Conservation (phyloP, 495 filamentous ascomycete species). For the Lasiosphaeris hirsuta region DNA sequence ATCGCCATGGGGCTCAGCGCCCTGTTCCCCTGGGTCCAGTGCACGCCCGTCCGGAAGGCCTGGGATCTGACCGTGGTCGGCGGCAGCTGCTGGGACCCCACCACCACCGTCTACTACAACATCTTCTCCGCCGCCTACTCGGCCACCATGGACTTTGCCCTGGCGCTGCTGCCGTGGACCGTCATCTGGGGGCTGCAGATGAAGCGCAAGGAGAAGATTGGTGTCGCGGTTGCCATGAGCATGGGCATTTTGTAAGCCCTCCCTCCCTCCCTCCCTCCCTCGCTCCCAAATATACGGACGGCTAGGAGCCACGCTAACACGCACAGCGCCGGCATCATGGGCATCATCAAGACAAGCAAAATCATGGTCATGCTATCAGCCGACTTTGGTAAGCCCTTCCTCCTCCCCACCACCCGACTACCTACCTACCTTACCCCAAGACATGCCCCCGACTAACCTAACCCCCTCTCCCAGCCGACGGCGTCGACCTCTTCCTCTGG, state of each 20-base stretch:
- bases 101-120: constrained; percentile 14
- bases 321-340: constrained; percentile 24
- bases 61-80: constrained; percentile 23
- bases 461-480: constrained; percentile 14
- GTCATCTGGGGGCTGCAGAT: constrained; percentile 33
- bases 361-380: constrained; percentile 13
- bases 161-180: constrained; percentile 36
- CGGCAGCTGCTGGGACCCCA: constrained; percentile 35
- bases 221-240: constrained; percentile 37
- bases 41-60: constrained; percentile 33
- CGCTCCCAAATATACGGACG: too few relatives aligned
- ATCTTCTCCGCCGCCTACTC: constrained; percentile 24
- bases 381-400: background rate
- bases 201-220: constrained; percentile 35
- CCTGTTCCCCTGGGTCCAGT: constrained; percentile 39
- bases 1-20: constrained; percentile 36
- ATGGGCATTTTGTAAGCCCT: constrained; percentile 27
- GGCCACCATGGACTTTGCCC: constrained; percentile 28
- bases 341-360: constrained; percentile 24
- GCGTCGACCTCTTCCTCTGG: constrained; percentile 20
- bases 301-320: background rate
- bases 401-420: background rate
- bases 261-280: background rate
- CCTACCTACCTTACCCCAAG: too few relatives aligned
- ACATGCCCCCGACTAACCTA: background rate